Evolutionary conservation across 495 filamentous ascomycete genomes (phyloP).

Genomic region (Cryomyces minteri): DNA sequence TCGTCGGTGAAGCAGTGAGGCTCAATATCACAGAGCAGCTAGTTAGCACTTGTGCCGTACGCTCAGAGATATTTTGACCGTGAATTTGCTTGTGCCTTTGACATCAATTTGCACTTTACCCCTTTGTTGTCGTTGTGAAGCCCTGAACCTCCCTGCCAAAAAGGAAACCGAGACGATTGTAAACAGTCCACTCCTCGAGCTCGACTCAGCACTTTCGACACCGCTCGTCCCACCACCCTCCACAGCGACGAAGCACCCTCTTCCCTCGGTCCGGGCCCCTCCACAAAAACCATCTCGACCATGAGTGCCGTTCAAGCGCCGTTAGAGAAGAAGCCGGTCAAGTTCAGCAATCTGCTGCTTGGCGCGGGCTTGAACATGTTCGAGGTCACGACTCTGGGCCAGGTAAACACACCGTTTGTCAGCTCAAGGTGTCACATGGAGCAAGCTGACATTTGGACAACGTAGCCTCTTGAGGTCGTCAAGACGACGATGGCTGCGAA

Average conservation of each 20-base stretch:
- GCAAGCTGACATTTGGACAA: neutral
- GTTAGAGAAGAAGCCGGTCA: constrained; percentile 98
- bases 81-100: too few relatives aligned
- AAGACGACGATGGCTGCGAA: constrained; percentile 99
- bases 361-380: constrained; percentile 97
- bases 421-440: too few relatives aligned
- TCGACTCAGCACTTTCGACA: neutral
- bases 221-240: neutral
- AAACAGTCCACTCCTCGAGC: too few relatives aligned
- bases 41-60: too few relatives aligned
- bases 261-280: constrained; percentile 22
- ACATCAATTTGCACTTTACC: too few relatives aligned
- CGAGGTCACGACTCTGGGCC: constrained; percentile 80
- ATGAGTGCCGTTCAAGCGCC: constrained; percentile 12
- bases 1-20: too few relatives aligned
- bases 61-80: too few relatives aligned
- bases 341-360: constrained; percentile 92
- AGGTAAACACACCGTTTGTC: constrained; percentile 28
- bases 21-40: too few relatives aligned
- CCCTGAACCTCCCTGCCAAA: too few relatives aligned
- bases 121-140: too few relatives aligned
- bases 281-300: too few relatives aligned
- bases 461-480: constrained; percentile 83
- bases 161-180: too few relatives aligned
- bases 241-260: constrained; percentile 47